Evolutionary conservation across 345 rosid species (phyloP).

Genomic region (Eucalyptus erythrocorys): DNA sequence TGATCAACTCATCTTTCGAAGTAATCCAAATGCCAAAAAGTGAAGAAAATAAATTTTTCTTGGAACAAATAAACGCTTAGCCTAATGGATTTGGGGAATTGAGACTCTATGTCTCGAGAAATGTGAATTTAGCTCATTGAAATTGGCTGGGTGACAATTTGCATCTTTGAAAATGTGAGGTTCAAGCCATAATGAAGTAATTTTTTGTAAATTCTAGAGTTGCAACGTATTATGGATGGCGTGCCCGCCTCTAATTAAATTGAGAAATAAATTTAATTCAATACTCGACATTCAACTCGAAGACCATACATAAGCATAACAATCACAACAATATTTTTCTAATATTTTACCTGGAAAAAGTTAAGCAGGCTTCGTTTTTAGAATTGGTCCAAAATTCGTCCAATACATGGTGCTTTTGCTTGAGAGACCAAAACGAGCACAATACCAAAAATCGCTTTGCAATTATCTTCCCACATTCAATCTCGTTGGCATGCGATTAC

Average conservation of each 20-base stretch:
- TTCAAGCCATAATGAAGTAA: not conserved
- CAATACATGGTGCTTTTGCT: not conserved
- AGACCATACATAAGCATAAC: not conserved
- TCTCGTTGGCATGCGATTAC: not conserved
- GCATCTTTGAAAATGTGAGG: fast-evolving
- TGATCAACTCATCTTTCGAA: not conserved
- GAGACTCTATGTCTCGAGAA: not conserved
- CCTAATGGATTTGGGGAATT: not conserved
- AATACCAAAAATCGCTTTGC: not conserved
- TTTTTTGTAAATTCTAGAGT: no score
- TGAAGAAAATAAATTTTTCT: not conserved
- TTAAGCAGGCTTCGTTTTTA: fast-evolving
- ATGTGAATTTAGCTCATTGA: not conserved
- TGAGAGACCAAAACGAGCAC: not conserved
- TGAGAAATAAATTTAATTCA: not conserved
- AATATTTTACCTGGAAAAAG: not conserved
- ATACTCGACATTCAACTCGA: not conserved
- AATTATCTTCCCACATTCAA: not conserved
- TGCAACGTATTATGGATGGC: not conserved
- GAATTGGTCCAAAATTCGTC: not conserved
- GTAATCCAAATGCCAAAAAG: not conserved
- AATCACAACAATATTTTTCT: not conserved
- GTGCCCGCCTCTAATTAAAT: not conserved
- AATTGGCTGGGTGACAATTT: not conserved
- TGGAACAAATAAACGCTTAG: not conserved